Percentiles rank a stretch among this genome's conserved stretches.
Evolutionary conservation across 257 asterid genomes (phyloP).

Genomic region (Solanum chmielewskii): DNA sequence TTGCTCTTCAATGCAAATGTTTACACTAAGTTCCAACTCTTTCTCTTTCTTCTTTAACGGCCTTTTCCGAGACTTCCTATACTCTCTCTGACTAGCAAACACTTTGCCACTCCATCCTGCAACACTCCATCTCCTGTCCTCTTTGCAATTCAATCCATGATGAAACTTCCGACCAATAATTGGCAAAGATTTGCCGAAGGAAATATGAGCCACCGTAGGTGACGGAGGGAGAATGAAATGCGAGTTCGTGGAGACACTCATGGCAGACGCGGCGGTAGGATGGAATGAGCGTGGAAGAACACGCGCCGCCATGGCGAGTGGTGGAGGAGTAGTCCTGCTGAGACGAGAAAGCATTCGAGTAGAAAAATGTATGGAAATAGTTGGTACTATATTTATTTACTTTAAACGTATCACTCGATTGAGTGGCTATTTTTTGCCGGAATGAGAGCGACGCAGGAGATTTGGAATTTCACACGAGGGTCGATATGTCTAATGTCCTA

Average conservation of each 20-base stretch:
- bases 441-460: not conserved
- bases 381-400: not conserved
- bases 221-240: slow-evolving; percentile 5
- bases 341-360: slow-evolving; percentile 55
- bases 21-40: slow-evolving; percentile 73
- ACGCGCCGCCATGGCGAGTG: slow-evolving; percentile 74
- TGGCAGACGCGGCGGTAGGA: not conserved
- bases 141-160: slow-evolving; percentile 3
- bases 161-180: slow-evolving; percentile 7
- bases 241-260: not conserved
- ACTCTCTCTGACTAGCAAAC: slow-evolving; percentile 48
- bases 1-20: slow-evolving; percentile 70
- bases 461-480: not conserved
- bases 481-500: not conserved
- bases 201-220: slow-evolving; percentile 1
- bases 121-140: slow-evolving; percentile 11
- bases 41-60: slow-evolving; percentile 44
- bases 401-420: not conserved
- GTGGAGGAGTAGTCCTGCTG: slow-evolving; percentile 33
- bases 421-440: not conserved
- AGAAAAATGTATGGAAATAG: not conserved
- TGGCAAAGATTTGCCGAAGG: slow-evolving; percentile 15
- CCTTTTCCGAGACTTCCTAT: slow-evolving; percentile 43
- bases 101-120: slow-evolving; percentile 25
- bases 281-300: slow-evolving; percentile 38